These are phyloP conservation scores for Erodium texanum DNA, from an alignment of 441 rosid genomes.

Conservation along the genomic window DNA sequence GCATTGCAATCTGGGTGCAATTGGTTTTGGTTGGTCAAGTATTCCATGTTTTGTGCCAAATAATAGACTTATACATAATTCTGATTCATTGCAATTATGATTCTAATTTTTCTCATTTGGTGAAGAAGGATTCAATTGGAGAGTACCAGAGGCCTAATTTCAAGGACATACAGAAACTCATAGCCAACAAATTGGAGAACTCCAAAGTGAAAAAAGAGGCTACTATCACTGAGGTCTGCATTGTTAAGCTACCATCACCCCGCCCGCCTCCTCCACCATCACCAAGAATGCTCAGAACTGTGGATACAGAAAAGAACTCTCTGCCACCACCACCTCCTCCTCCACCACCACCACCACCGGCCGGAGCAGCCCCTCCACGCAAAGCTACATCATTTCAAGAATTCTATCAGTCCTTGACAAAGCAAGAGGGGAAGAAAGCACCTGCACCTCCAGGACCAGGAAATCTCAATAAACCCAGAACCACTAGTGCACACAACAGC, in stretches of 20 bases:
- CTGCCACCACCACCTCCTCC: conserved; percentile 44
- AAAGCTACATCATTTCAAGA: conserved; percentile 45
- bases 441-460: conserved; percentile 19
- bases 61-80: background rate
- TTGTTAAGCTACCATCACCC: background rate
- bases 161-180: conserved; percentile 60
- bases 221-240: background rate
- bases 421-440: conserved; percentile 44
- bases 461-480: conserved; percentile 32
- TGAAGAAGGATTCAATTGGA: conserved; percentile 34
- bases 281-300: background rate
- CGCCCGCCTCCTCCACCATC: background rate
- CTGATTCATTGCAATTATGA: background rate
- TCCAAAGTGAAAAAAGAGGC: conserved; percentile 17
- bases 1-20: background rate
- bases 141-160: conserved; percentile 47
- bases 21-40: background rate
- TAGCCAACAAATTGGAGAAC: conserved; percentile 54
- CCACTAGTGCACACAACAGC: conserved; percentile 53
- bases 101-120: background rate
- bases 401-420: conserved; percentile 36
- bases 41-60: background rate
- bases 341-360: conserved; percentile 42
- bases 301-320: conserved; percentile 16
- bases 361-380: conserved; percentile 35